Evolutionary conservation across 805 yeast genomes (phyloP), one percentile per base, ranked within the genome.

Genomic region (Kodamaea neixiangensis): DNA sequence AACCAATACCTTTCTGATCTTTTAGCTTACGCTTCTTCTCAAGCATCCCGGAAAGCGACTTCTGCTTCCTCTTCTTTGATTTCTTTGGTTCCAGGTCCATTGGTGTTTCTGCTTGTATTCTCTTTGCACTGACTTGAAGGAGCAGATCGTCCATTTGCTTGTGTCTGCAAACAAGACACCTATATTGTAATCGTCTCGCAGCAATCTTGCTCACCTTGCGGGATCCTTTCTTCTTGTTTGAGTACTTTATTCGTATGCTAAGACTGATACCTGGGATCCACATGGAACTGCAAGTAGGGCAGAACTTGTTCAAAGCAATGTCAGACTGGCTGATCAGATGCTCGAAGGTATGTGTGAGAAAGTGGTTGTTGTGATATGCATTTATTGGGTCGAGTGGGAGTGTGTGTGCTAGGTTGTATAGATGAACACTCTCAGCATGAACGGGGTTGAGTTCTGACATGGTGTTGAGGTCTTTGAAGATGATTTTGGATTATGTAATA

Each of bases 61-160:
- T 76, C 58, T 68, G 68, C 60, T 77, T 79, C 43, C 80, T 66
- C 63, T 77, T 79, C 51, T 48, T 48, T 11, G 45, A 59, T 78
- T 80, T 14, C 31, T 51, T 53, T 14, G 75, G 68, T 43, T 79
- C 63, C 18, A 69, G 71, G 55, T 71, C 75, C 1, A 74, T 68
- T 25, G 44, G 48, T 46, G 10, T 43, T 40, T 41, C 29, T 48
- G 46, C n/a, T 35, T 44, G 18, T 20, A 14, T 31, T 45, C 42
- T 22, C 45, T 14, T 41, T 48, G 35, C 41, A 20, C 54, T 56
- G 41, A 21, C 49, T 35, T 52, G 51, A 3, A 56, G 43, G 13
- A 61, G 51, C 40, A 48, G 29, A 7, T 47, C 50, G 35, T 55
- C 56, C 10, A 39, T 35, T 20, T 51, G 43, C 35, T 50, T 54